A percentile compares a stretch with the other conserved stretches of the same genome.
Evolutionary conservation across 495 filamentous ascomycete species (phyloP).

Genomic region (Aspergillus asperescens): DNA sequence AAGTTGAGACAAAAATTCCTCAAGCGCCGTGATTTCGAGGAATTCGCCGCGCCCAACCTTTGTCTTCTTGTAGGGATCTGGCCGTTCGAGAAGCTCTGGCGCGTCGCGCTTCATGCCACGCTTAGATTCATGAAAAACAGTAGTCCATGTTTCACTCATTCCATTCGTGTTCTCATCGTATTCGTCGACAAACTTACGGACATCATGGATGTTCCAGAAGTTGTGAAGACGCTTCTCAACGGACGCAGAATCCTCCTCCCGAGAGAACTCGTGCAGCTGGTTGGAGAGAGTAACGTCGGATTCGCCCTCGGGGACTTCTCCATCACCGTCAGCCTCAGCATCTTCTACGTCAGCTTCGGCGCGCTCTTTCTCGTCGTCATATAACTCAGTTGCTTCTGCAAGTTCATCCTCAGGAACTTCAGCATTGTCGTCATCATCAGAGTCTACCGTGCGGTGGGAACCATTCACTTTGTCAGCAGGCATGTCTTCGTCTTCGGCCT

Average conservation of each 20-base stretch:
- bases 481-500: conserved; percentile 11
- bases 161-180: conserved; percentile 29
- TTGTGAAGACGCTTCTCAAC: conserved; percentile 55
- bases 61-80: conserved; percentile 34
- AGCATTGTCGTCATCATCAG: conserved; percentile 15
- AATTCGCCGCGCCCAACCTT: conserved; percentile 37
- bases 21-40: conserved; percentile 37
- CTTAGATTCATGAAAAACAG: conserved; percentile 31
- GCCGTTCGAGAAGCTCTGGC: conserved; percentile 44
- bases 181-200: conserved; percentile 40
- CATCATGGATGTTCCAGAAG: conserved; percentile 54
- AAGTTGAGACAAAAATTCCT: conserved; percentile 33
- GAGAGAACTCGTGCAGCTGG: conserved; percentile 27
- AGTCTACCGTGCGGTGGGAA: background rate
- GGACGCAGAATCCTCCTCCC: conserved; percentile 47
- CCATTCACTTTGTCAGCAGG: background rate
- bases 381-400: conserved; percentile 18
- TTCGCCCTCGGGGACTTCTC: conserved; percentile 17
- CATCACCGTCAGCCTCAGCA: conserved; percentile 19
- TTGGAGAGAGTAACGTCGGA: conserved; percentile 26
- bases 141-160: conserved; percentile 29
- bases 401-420: conserved; percentile 18
- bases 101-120: conserved; percentile 39
- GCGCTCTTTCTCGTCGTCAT: conserved; percentile 23
- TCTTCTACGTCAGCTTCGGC: conserved; percentile 21